These are phyloP conservation scores for Erythrobasidium hasegawianum DNA, from an alignment of 1,284 basidiomycete species.

Conservation along the genomic window DNA sequence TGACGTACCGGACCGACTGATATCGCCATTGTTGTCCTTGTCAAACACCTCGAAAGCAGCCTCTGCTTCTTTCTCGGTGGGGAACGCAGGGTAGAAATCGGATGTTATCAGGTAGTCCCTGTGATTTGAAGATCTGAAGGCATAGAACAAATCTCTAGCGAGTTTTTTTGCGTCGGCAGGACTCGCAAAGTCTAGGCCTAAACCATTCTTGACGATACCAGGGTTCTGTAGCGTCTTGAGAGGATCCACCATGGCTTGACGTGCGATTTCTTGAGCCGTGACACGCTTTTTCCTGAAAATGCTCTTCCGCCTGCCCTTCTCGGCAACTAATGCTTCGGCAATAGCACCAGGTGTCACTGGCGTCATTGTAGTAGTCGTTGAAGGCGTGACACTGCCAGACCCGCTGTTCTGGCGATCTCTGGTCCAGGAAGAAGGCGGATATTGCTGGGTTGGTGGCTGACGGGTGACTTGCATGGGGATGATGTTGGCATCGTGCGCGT, in stretches of 20 bases:
- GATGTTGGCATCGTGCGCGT: slow-evolving; percentile 16
- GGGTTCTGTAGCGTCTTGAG: slow-evolving; percentile 31
- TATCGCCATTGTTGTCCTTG: slow-evolving; percentile 36
- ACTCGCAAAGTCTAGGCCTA: slow-evolving; percentile 24
- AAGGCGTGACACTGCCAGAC: neutral
- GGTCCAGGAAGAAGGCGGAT: neutral
- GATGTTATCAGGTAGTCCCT: slow-evolving; percentile 47
- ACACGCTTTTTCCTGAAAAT: slow-evolving; percentile 31
- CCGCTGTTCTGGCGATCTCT: neutral
- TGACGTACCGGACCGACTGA: neutral
- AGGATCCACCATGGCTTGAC: slow-evolving; percentile 39
- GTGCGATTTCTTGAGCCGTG: slow-evolving; percentile 38
- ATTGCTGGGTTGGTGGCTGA: neutral
- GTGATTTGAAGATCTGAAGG: slow-evolving; percentile 43
- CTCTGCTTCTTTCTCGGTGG: slow-evolving; percentile 32
- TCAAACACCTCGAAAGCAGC: slow-evolving; percentile 40
- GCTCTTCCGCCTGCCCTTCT: slow-evolving; percentile 7
- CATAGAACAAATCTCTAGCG: slow-evolving; percentile 47
- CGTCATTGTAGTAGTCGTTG: neutral
- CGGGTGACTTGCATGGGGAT: slow-evolving; percentile 23
- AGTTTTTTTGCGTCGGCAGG: slow-evolving; percentile 41
- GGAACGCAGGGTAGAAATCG: slow-evolving; percentile 47
- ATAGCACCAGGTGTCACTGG: neutral
- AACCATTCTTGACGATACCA: slow-evolving; percentile 22
- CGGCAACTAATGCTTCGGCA: neutral